phyloP scores from a whole-genome alignment of 176 grass and related monocot species.

The Chloris gayana region DNA sequence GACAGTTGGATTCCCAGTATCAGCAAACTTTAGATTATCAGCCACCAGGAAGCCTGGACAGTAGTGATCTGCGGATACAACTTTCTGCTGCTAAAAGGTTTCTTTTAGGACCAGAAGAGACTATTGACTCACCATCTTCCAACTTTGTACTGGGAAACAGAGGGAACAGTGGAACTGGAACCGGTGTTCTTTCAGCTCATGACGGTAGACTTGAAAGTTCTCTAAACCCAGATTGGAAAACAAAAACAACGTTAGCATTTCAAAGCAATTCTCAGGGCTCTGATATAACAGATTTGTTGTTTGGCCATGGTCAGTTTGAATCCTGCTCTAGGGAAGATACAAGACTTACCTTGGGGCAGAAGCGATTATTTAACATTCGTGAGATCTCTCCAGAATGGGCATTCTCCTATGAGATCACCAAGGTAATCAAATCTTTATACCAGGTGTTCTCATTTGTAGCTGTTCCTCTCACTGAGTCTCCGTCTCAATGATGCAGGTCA shows the following conservation, averaged over 20 bases:
- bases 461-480: not conserved
- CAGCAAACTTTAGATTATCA: slow-evolving; percentile 51
- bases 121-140: slow-evolving; percentile 56
- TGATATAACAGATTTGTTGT: slow-evolving; percentile 56
- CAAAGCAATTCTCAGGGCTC: slow-evolving; percentile 36
- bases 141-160: slow-evolving; percentile 38
- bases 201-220: slow-evolving; percentile 36
- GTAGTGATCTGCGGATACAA: slow-evolving; percentile 57
- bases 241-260: slow-evolving; percentile 34
- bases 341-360: slow-evolving; percentile 53
- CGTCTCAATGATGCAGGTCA: slow-evolving; percentile 55
- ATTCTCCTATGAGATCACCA: slow-evolving; percentile 81
- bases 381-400: slow-evolving; percentile 99
- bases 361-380: slow-evolving; percentile 63
- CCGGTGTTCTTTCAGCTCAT: slow-evolving; percentile 47
- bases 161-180: slow-evolving; percentile 33
- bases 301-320: slow-evolving; percentile 64
- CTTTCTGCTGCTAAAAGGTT: slow-evolving; percentile 84
- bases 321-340: slow-evolving; percentile 42
- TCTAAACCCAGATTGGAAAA: slow-evolving; percentile 60
- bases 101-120: slow-evolving; percentile 75
- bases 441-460: slow-evolving; percentile 36
- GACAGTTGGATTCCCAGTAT: slow-evolving; percentile 43
- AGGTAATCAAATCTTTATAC: slow-evolving; percentile 54
- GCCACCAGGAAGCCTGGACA: slow-evolving; percentile 40